These are phyloP conservation scores for Chrysopogon serrulatus DNA, from an alignment of 176 grass and related monocot genomes.

Conservation along the genomic window DNA sequence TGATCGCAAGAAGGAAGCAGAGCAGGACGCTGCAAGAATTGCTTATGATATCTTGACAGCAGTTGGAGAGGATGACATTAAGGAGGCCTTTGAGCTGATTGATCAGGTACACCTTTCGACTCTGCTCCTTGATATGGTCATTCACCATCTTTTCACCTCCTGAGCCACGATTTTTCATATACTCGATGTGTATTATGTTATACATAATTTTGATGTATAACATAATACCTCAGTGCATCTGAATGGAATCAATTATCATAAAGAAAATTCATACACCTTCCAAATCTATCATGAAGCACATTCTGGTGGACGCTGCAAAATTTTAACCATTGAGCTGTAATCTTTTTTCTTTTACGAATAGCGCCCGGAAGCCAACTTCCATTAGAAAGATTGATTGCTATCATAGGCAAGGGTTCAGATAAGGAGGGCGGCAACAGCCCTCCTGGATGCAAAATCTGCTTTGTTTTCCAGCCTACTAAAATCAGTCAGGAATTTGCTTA, in stretches of 20 bases:
- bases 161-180: neutral
- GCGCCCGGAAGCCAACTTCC: neutral
- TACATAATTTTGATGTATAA: neutral
- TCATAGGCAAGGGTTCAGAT: neutral
- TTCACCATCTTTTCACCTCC: slow-evolving; percentile 15
- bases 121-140: neutral
- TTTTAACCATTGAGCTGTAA: neutral
- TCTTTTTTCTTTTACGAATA: neutral
- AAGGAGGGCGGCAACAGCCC: neutral
- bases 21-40: slow-evolving; percentile 48
- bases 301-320: neutral
- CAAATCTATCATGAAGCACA: neutral
- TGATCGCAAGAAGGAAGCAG: slow-evolving; percentile 52
- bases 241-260: neutral
- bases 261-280: neutral
- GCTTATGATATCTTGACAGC: slow-evolving; percentile 37
- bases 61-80: neutral
- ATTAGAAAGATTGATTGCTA: neutral
- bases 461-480: neutral
- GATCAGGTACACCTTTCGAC: slow-evolving; percentile 33
- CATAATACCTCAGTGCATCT: neutral
- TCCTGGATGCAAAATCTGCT: neutral
- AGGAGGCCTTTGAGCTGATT: slow-evolving; percentile 20
- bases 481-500: neutral
- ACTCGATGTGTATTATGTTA: slow-evolving; percentile 2